Evolutionary conservation across 2,329 filamentous ascomycete species (phyloP), one percentile per base, ranked within the genome.

Genomic region (Exophiala alcalophila): DNA sequence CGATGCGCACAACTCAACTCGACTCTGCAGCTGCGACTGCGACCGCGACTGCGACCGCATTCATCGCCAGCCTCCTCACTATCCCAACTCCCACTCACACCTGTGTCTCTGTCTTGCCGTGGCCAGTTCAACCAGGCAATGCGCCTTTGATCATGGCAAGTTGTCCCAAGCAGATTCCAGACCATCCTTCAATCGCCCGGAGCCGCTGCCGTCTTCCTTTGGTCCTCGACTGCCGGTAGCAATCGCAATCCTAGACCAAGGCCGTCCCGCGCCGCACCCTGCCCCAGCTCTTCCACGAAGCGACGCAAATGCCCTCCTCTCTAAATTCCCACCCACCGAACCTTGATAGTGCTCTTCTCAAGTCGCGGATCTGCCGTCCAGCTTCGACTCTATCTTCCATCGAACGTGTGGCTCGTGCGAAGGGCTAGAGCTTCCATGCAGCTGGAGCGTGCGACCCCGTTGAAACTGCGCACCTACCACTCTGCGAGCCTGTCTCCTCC

Each of bases 91-190:
- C 24, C 24, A 26, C 24, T 9, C 9, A 26, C 24, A 9, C 24
- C 24, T n/a, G n/a, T n/a, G 24, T 26, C n/a, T n/a, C 24, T 26
- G 9, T n/a, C 24, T 26, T 26, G 24, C 9, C 24, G 24, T 9
- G n/a, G 24, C 9, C 24, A 26, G n/a, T 26, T 26, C 24, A n/a
- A 5, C 11, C 5, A n/a, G 15, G 29, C n/a, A 27, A 26, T 29
- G 27, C 40, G 20, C 16, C n/a, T 27, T 18, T 14, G 28, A 44
- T 15, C 31, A 50, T 50, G 48, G 48, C 43, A 44, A 28, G 26
- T 29, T 14, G 36, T 36, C 27, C 18, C 16, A 40, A 18, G 36
- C 30, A 18, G 19, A 18, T 14, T 43, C 33, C 26, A 42, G 39
- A 34, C 34, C 27, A 29, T 15, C 35, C 29, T 31, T 40, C 33